Conservation (phyloP, 2,329 filamentous ascomycete species). For the Aspergillus pseudoviridinutans region DNA sequence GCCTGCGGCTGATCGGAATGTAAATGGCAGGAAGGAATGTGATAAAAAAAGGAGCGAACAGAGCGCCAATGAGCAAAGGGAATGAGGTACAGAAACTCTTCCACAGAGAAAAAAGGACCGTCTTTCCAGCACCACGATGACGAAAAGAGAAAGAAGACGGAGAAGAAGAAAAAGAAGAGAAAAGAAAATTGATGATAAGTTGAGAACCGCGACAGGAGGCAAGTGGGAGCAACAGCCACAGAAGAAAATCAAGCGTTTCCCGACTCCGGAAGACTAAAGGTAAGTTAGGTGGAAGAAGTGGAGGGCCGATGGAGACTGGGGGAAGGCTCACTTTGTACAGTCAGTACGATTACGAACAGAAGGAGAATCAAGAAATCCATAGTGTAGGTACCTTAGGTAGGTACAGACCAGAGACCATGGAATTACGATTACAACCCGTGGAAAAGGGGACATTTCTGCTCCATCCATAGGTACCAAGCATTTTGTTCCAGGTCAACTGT, state of each 20-base stretch:
- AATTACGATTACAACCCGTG: slow-evolving; percentile 12
- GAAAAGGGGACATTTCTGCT: neutral
- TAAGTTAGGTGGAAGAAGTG: slow-evolving; percentile 19
- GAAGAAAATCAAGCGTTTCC: neutral
- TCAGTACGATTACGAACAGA: slow-evolving; percentile 4
- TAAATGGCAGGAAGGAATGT: neutral
- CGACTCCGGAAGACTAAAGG: slow-evolving; percentile 12
- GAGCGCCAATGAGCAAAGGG: slow-evolving; percentile 2
- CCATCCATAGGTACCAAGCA: neutral
- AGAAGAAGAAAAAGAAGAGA: neutral
- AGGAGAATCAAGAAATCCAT: slow-evolving; percentile 2
- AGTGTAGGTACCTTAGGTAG: slow-evolving; percentile 7
- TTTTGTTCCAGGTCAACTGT: neutral
- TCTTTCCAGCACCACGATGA: neutral
- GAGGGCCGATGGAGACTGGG: slow-evolving; percentile 16
- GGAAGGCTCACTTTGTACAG: too few species aligned
- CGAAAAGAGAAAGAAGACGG: slow-evolving; percentile 1
- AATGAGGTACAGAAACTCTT: neutral
- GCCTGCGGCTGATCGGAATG: neutral
- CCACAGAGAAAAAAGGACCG: slow-evolving; percentile 2
- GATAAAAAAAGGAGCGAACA: neutral
- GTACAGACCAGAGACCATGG: slow-evolving; percentile 10
- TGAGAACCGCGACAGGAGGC: neutral
- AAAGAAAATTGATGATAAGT: neutral
- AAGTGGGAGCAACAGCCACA: neutral